A percentile compares a stretch with the other conserved stretches of the same genome.
phyloP scores from a whole-genome alignment of 805 yeast genomes.

The Yamadazyma sp. region DNA sequence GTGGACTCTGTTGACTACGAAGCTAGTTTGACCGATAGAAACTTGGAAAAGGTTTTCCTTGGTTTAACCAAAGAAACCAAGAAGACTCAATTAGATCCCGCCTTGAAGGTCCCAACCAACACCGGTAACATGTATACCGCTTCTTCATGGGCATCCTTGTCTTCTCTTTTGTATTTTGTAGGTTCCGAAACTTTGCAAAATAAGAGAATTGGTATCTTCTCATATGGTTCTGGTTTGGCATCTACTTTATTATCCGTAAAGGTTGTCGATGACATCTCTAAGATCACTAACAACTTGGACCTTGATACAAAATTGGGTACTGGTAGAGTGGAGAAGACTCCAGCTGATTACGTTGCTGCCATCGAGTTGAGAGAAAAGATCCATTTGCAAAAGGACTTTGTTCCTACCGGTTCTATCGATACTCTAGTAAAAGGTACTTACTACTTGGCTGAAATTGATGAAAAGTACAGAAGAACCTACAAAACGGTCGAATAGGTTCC shows the following conservation, averaged over 20 bases:
- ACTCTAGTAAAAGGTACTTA: conserved; percentile 72
- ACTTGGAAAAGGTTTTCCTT: conserved; percentile 82
- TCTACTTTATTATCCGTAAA: conserved; percentile 79
- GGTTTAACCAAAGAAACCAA: conserved; percentile 68
- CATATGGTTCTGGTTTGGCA: conserved; percentile 98
- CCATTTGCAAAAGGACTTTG: conserved; percentile 75
- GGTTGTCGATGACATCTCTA: conserved; percentile 77
- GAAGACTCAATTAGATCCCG: conserved; percentile 71
- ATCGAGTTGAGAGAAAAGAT: conserved; percentile 85
- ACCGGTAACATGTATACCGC: conserved; percentile 99
- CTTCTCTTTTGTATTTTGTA: conserved; percentile 75
- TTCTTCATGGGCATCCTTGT: conserved; percentile 82
- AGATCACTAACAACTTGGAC: conserved; percentile 63
- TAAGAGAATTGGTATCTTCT: conserved; percentile 88
- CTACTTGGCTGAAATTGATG: conserved; percentile 82
- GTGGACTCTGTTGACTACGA: conserved; percentile 65
- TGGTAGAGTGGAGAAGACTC: conserved; percentile 64
- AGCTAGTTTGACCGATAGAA: conserved; percentile 73
- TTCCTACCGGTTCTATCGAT: conserved; percentile 79
- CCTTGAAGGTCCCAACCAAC: conserved; percentile 87
- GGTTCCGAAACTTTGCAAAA: conserved; percentile 72
- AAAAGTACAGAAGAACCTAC: conserved; percentile 71
- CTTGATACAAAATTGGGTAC: conserved; percentile 63
- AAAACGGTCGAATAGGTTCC: conserved; percentile 9
- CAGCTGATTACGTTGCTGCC: conserved; percentile 79